Base-by-base conservation (phyloP, 768 basidiomycete species). In the Tricholoma hemisulphureum region DNA sequence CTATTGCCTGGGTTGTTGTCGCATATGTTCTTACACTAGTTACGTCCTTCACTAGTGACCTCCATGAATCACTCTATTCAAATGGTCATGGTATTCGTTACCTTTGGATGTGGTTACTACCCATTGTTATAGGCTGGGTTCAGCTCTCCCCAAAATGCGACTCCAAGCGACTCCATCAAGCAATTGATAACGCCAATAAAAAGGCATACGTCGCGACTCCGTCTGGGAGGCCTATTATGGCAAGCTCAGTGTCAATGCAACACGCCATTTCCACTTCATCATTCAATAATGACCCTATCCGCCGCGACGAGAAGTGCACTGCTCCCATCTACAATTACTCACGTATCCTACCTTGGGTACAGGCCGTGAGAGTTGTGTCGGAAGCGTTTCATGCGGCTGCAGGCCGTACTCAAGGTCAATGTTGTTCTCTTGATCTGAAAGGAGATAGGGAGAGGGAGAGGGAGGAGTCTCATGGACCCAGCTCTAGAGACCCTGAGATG, bases 91-190 rank as follows among this genome's bases (percentile, higher is more conserved):
- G 68, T 13, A 74, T 75, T 4, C 76, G 77, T 1, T 75, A 75
- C 2, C 64, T 72, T 11, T 81, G 76, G 77, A 66, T 81, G 16
- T 81, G 78, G 78, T 64, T 81, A 6, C 48, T 80, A 6, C 73
- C 79, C 0, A 65, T 81, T 9, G 73, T 77, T 16, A 63, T 73
- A 8, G 76, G 78, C 2, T 81, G 80, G 78, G 62, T 81, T 21
- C 66, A 73, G 45, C 67, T 80, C n/a, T n/a, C n/a, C n/a, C n/a
- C n/a, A n/a, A n/a, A n/a, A n/a, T n/a, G n/a, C n/a, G n/a, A n/a
- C n/a, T 11, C n/a, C n/a, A n/a, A n/a, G n/a, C n/a, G n/a, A n/a
- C n/a, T n/a, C n/a, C n/a, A n/a, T n/a, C n/a, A n/a, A n/a, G n/a
- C n/a, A n/a, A n/a, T n/a, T n/a, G n/a, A n/a, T n/a, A n/a, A n/a